Conservation (phyloP, 164 flowering plant genomes). For the Liriodendron chinense region DNA sequence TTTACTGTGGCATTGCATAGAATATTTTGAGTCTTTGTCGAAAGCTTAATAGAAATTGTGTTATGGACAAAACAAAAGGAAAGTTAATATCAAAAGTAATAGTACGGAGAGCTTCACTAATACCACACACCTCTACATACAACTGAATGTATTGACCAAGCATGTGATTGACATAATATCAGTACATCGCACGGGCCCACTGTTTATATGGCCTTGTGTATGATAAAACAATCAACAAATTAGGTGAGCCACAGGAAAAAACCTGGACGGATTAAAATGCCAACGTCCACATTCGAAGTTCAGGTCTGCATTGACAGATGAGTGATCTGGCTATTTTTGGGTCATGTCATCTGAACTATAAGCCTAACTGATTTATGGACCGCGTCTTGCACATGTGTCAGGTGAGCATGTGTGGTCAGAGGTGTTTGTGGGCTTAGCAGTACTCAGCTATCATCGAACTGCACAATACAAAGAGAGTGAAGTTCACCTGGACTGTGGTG, state of each 20-base stretch:
- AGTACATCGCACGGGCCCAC: not conserved
- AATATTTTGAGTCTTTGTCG: not conserved
- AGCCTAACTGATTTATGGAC: not conserved
- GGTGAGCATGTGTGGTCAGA: not conserved
- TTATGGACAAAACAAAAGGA: not conserved
- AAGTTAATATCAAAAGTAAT: not conserved
- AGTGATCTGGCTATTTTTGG: too few relatives aligned
- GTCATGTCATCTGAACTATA: not conserved
- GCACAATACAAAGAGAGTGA: not conserved
- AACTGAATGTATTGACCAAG: not conserved
- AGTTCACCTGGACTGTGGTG: slow-evolving; percentile 58
- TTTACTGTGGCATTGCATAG: slow-evolving; percentile 45
- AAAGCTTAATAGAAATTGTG: too few relatives aligned
- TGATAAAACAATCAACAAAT: too few relatives aligned
- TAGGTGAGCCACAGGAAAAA: too few relatives aligned
- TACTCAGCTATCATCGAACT: not conserved
- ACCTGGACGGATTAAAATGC: too few relatives aligned
- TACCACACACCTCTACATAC: not conserved
- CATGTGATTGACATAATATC: not conserved
- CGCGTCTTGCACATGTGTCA: not conserved
- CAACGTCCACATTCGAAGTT: too few relatives aligned
- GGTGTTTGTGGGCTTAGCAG: not conserved
- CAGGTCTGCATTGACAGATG: too few relatives aligned
- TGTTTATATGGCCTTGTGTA: too few relatives aligned
- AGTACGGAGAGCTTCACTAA: not conserved